Percentiles rank a stretch among this genome's conserved stretches.
Evolutionary conservation across 2,329 filamentous ascomycete genomes (phyloP).

Genomic region (Alternaria dauci): DNA sequence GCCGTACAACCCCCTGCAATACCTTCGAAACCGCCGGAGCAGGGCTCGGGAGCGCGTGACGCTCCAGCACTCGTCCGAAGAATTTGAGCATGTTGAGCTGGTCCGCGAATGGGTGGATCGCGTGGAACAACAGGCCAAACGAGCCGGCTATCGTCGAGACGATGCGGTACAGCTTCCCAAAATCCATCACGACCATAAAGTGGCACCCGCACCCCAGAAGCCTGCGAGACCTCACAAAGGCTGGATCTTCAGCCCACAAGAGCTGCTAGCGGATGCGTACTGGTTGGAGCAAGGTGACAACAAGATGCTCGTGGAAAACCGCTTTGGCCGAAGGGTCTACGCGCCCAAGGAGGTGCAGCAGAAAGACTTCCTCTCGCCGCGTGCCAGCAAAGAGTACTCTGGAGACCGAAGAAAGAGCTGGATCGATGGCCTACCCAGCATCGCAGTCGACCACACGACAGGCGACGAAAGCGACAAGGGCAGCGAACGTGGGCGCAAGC

Average conservation of each 20-base stretch:
- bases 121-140: slow-evolving; percentile 61
- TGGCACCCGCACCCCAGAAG: slow-evolving; percentile 56
- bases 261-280: slow-evolving; percentile 87
- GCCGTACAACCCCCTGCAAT: slow-evolving; percentile 89
- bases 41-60: slow-evolving; percentile 78
- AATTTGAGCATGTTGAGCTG: slow-evolving; percentile 76
- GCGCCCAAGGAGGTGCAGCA: slow-evolving; percentile 33
- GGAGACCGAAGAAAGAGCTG: slow-evolving; percentile 46
- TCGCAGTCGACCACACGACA: slow-evolving; percentile 37
- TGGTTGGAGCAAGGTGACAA: slow-evolving; percentile 88
- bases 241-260: slow-evolving; percentile 83
- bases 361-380: slow-evolving; percentile 41
- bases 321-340: slow-evolving; percentile 77
- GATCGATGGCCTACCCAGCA: slow-evolving; percentile 41
- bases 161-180: slow-evolving; percentile 48
- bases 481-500: slow-evolving; percentile 51
- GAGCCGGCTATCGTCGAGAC: slow-evolving; percentile 48
- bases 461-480: slow-evolving; percentile 49
- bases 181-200: slow-evolving; percentile 40
- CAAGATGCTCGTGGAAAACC: slow-evolving; percentile 82
- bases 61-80: slow-evolving; percentile 77
- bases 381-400: slow-evolving; percentile 45
- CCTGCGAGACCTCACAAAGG: slow-evolving; percentile 78
- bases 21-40: slow-evolving; percentile 88
- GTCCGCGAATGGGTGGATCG: slow-evolving; percentile 81